Base-by-base conservation (phyloP, 345 rosid species). In the Melaleuca quinquenervia region DNA sequence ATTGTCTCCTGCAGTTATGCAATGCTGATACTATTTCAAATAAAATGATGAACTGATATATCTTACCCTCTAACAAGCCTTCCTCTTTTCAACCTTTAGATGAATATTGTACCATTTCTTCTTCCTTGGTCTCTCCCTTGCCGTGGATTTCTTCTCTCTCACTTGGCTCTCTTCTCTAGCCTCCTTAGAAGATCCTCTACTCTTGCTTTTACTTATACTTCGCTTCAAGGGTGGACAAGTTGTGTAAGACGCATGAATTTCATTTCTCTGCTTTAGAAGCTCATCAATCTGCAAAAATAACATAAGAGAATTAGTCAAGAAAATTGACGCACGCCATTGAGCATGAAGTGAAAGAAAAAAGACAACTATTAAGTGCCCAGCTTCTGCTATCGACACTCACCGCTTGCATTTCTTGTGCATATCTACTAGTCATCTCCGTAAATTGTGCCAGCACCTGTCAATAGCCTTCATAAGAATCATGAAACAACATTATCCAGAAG, bases 321-420 rank as follows among this genome's bases (percentile, higher is more conserved):
- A 48, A 50, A 60, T 15, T 29, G 22, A 53, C 20, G 54, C 45
- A n/a, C 26, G 2, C 8, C 36, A 13, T 29, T 27, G 41, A 50
- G 12, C 55, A 32, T 24, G 27, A 7, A 27, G n/a, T 32, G 50
- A 50, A 88, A 32, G 49, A 83, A 70, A 60, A 56, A 21, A 60
- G 53, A 45, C 50, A 52, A 84, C 52, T 82, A 70, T 50, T 44
- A 84, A 44, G 50, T 36, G 26, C 78, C 29, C 54, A 45, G 83
- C 41, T 76, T 36, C 55, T 51, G 55, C 7, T 10, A 84, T 54
- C 51, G 82, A 82, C 89, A 90, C 98, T 90, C 85, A 95, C 99
- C 80, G 91, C 93, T 91, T 96, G 96, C 98, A 98, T 98, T 89
- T 98, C 99, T 86, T 91, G 95, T 7, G 99, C 92, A 84, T 96